Conservation (phyloP, 2,329 filamentous ascomycete genomes). For the Venturia aucupariae region DNA sequence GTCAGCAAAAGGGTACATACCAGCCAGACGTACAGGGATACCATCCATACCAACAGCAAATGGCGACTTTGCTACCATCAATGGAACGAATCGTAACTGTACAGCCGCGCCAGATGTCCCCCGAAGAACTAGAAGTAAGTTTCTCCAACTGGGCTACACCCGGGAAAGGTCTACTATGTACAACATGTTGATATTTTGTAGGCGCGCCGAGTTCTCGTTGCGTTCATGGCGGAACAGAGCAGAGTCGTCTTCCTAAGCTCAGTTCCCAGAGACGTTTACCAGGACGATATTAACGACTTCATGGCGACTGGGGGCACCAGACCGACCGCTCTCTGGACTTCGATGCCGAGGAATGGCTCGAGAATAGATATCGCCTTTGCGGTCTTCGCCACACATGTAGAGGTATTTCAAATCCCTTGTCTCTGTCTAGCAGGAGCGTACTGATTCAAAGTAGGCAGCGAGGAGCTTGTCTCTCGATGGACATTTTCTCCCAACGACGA, state of each 20-base stretch:
- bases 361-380: not conserved
- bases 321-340: not conserved
- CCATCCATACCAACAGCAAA: too few relatives aligned
- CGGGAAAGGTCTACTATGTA: not conserved
- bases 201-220: not conserved
- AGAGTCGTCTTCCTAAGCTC: not conserved
- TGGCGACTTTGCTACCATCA: too few relatives aligned
- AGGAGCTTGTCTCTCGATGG: not conserved
- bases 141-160: not conserved
- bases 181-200: not conserved
- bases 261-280: not conserved
- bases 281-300: not conserved
- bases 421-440: not conserved
- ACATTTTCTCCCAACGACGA: not conserved
- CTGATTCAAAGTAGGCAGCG: not conserved
- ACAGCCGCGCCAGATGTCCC: not conserved
- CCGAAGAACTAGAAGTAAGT: not conserved
- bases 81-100: too few relatives aligned
- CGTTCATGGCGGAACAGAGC: not conserved
- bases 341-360: too few relatives aligned
- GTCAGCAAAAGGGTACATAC: too few relatives aligned
- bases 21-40: too few relatives aligned
- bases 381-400: not conserved
- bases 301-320: not conserved
- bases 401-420: not conserved